Conservation (phyloP, 2,329 filamentous ascomycete species). For the Stachybotrys chlorohalonatus region DNA sequence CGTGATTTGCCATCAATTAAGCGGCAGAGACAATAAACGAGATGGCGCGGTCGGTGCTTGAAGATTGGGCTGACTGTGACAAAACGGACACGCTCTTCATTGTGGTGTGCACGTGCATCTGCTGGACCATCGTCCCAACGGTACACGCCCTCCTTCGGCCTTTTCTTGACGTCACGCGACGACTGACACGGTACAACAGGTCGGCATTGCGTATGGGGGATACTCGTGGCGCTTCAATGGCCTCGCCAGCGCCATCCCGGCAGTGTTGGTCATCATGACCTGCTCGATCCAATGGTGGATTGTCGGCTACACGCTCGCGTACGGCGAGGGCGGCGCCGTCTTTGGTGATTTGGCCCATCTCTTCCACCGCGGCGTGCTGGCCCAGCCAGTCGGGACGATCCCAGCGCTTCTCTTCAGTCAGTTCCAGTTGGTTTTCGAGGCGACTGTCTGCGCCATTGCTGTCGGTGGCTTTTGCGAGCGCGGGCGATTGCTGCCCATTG, state of each 20-base stretch:
- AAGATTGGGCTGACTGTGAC: slow-evolving; percentile 8
- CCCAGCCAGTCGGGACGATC: slow-evolving; percentile 7
- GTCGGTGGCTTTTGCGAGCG: slow-evolving; percentile 8
- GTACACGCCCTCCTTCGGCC: neutral
- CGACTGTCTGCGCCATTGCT: slow-evolving; percentile 8
- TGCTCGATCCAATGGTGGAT: slow-evolving; percentile 9
- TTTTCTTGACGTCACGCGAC: neutral
- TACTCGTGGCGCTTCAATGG: slow-evolving; percentile 8
- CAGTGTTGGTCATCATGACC: slow-evolving; percentile 8
- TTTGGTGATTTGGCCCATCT: slow-evolving; percentile 5
- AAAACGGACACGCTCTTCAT: slow-evolving; percentile 9
- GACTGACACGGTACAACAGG: slow-evolving; percentile 3
- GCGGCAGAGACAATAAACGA: neutral
- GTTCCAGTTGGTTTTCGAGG: slow-evolving; percentile 10
- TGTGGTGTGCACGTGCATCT: slow-evolving; percentile 8
- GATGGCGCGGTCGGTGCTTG: slow-evolving; percentile 6
- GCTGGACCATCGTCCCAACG: slow-evolving; percentile 9
- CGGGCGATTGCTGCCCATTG: slow-evolving; percentile 6
- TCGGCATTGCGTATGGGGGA: slow-evolving; percentile 8
- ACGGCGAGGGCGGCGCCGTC: slow-evolving; percentile 7
- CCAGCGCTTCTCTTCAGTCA: slow-evolving; percentile 9
- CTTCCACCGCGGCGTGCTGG: slow-evolving; percentile 8
- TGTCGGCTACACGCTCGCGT: slow-evolving; percentile 8
- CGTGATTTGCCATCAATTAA: too few relatives aligned
- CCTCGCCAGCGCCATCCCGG: slow-evolving; percentile 6